phyloP scores from a whole-genome alignment of 257 asterid genomes.

The Coffea eugenioides region DNA sequence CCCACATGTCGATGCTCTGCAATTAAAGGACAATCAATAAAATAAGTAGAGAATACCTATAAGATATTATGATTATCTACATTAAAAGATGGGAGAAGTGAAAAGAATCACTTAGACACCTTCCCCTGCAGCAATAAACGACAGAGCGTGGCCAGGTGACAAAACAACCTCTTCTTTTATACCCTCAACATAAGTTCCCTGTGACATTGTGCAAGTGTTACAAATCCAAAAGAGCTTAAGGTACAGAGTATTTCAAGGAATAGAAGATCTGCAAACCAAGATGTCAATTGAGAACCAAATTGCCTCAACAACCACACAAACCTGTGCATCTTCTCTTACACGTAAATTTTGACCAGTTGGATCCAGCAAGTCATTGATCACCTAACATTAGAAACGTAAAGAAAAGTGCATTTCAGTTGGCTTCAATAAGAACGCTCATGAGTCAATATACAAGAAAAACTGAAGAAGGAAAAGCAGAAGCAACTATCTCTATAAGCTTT shows the following conservation, averaged over 20 bases:
- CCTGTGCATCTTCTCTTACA: constrained; percentile 98
- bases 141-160: constrained; percentile 99
- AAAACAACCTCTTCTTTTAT: constrained; percentile 97
- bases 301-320: constrained; percentile 20
- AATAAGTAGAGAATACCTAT: not conserved
- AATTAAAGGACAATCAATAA: constrained; percentile 28
- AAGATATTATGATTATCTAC: constrained; percentile 3
- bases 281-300: not conserved
- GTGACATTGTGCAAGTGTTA: constrained; percentile 24
- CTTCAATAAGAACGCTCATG: constrained; percentile 1
- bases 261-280: not conserved
- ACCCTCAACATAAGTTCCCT: constrained; percentile 99
- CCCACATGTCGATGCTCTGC: constrained; percentile 99
- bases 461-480: constrained; percentile 6
- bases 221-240: not conserved
- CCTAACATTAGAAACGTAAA: constrained; percentile 44
- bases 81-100: not conserved
- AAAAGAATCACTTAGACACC: constrained; percentile 42
- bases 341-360: constrained; percentile 98
- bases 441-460: not conserved
- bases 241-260: not conserved
- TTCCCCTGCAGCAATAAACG: constrained; percentile 99
- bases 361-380: constrained; percentile 94
- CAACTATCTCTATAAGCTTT: not conserved
- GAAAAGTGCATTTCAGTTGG: not conserved